phyloP scores from a whole-genome alignment of 108 stramenopile species.

The Aurantiochytrium sp. region DNA sequence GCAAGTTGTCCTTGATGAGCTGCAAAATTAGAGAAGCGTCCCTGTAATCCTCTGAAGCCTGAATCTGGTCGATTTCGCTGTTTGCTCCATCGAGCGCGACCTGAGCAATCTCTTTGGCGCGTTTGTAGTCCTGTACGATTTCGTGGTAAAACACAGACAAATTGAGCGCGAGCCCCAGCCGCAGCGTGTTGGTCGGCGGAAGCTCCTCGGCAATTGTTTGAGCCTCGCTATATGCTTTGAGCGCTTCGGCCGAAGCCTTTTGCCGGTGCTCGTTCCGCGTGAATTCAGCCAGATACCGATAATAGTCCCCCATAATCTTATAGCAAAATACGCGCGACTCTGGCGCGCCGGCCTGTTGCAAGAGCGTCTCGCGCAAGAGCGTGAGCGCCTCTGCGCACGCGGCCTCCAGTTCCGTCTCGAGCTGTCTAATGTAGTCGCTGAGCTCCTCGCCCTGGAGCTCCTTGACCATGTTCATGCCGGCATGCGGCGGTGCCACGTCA shows the following conservation, averaged over 20 bases:
- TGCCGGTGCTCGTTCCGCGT: constrained; percentile 71
- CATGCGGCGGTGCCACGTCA: not conserved
- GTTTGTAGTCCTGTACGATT: constrained; percentile 88
- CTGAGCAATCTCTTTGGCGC: constrained; percentile 88
- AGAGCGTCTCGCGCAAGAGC: constrained; percentile 88
- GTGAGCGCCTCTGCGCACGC: constrained; percentile 93
- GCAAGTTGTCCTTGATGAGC: constrained; percentile 95
- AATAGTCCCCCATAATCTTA: constrained; percentile 99
- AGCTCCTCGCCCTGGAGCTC: constrained; percentile 74
- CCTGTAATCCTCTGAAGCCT: constrained; percentile 94
- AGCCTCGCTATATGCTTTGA: constrained; percentile 92
- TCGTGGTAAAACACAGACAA: constrained; percentile 99
- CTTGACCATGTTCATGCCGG: constrained; percentile 38
- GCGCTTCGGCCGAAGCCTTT: constrained; percentile 76
- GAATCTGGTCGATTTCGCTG: constrained; percentile 91
- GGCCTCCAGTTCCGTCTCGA: constrained; percentile 77
- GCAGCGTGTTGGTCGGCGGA: constrained; percentile 97
- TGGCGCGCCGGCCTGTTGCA: constrained; percentile 91
- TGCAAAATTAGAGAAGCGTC: constrained; percentile 99
- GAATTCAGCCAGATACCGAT: constrained; percentile 94
- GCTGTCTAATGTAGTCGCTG: constrained; percentile 94
- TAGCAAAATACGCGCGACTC: constrained; percentile 99
- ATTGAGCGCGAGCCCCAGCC: constrained; percentile 96
- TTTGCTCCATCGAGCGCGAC: constrained; percentile 97
- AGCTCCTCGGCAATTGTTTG: constrained; percentile 87